These are phyloP conservation scores for Erodium chrysanthum DNA, from an alignment of 441 rosid genomes.

Conservation along the genomic window DNA sequence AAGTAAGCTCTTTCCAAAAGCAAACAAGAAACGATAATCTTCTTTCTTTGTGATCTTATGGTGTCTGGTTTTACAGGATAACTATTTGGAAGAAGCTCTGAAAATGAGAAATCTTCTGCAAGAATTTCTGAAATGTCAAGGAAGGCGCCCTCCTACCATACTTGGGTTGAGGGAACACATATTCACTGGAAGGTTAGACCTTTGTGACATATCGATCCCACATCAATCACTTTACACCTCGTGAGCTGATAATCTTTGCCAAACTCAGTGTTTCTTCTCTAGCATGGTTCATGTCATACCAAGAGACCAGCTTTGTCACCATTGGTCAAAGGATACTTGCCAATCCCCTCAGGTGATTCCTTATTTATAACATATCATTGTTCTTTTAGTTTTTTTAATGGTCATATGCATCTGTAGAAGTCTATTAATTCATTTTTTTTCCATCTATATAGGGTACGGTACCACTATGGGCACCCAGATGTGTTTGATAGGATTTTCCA, in stretches of 20 bases:
- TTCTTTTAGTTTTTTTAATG: not conserved
- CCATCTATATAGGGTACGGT: conserved; percentile 55
- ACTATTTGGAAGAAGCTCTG: conserved; percentile 86
- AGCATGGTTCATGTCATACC: conserved; percentile 99
- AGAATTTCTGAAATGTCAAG: conserved; percentile 68
- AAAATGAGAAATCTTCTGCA: conserved; percentile 95
- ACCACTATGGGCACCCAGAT: conserved; percentile 98
- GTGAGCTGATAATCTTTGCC: conserved; percentile 13
- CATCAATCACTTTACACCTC: not conserved
- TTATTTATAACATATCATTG: conserved; percentile 13
- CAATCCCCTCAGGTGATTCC: conserved; percentile 76
- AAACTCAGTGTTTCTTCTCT: conserved; percentile 88
- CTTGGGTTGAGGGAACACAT: conserved; percentile 92
- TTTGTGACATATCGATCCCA: conserved; percentile 9
- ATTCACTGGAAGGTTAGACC: conserved; percentile 82
- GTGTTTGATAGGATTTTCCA: conserved; percentile 85
- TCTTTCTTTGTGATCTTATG: conserved; percentile 18
- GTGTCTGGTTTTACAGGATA: conserved; percentile 51
- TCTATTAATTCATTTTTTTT: conserved; percentile 6
- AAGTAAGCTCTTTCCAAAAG: conserved; percentile 36
- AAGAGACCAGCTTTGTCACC: conserved; percentile 93
- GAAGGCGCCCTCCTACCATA: conserved; percentile 71
- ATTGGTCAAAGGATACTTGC: conserved; percentile 95
- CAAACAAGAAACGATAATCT: conserved; percentile 12
- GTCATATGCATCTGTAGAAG: not conserved